Evolutionary conservation across 345 rosid species (phyloP), one percentile per base, ranked within the genome.

Genomic region (Eucalyptus polyanthemos): DNA sequence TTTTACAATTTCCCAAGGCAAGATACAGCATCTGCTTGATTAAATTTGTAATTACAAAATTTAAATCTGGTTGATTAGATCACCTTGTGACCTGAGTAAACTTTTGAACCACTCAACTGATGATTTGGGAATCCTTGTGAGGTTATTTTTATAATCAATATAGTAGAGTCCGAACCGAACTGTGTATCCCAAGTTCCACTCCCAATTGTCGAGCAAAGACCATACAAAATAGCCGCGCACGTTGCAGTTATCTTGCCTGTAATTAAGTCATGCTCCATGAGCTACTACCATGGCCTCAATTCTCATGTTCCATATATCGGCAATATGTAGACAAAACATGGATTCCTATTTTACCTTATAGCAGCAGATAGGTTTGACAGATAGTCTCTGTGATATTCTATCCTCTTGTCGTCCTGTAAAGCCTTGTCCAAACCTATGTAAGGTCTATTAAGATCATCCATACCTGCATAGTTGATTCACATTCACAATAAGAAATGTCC

Each of bases 181-280:
- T 2, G 99, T 97, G 89, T 96, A 97, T 49, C 98, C 98, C 14
- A 93, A 94, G 93, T 96, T 97, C 99, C 99, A 97, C 89, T 97
- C 99, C 99, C 97, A 97, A 88, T 97, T 97, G 91, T 97, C 99
- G 9, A 96, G 95, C 97, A 96, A 91, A 29, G 98, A 97, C 99
- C 98, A 97, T 27, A 93, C 94, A 86, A 96, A 97, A 81, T 96
- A 97, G 11, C 99, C 98, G 7, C 94, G 94, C 14, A 96, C 91
- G 45, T 96, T 90, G 37, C 97, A 96, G 12, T 89, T 87, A 90
- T 95, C 98, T 87, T 91, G 86, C 95, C 99, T 96, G 95, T 87
- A 76, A 42, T 58, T 6, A 34, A 50, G 34, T 17, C 89, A 34
- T 51, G 40, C 80, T 44, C 58, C 10, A 31, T 86, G 44, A 49